These are phyloP conservation scores for Heterobasidion annosum DNA, from an alignment of 1,284 basidiomycete genomes.

Conservation along the genomic window DNA sequence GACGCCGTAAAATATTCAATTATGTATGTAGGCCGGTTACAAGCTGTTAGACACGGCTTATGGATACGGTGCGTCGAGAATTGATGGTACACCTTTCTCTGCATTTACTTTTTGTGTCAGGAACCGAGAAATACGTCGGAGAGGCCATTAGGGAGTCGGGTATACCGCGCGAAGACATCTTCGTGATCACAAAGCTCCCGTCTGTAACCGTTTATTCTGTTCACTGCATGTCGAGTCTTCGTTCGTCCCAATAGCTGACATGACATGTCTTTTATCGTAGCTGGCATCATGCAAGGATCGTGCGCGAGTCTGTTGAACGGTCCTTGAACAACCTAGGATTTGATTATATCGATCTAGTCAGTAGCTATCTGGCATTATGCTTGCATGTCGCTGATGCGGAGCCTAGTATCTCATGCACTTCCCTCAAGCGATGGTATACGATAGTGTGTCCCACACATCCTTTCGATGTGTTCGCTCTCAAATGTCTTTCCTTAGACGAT, in stretches of 20 bases:
- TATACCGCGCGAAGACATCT: slow-evolving; percentile 32
- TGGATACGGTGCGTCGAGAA: not conserved
- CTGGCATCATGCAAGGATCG: slow-evolving; percentile 16
- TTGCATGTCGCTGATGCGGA: not conserved
- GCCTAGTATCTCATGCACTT: slow-evolving; percentile 23
- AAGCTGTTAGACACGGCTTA: not conserved
- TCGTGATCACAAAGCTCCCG: slow-evolving; percentile 27
- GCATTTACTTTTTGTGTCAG: not conserved
- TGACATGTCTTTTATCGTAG: slow-evolving; percentile 6
- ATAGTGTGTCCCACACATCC: not conserved
- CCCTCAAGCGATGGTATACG: slow-evolving; percentile 16
- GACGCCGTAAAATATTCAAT: too few relatives aligned
- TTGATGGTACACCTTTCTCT: not conserved
- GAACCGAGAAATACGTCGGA: slow-evolving; percentile 31
- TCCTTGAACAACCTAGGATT: slow-evolving; percentile 19
- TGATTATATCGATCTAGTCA: slow-evolving; percentile 23
- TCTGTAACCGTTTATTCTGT: slow-evolving; percentile 2
- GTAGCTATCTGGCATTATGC: not conserved
- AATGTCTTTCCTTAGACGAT: not conserved
- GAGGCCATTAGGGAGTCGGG: slow-evolving; percentile 31
- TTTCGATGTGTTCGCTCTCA: not conserved
- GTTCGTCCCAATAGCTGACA: too few relatives aligned
- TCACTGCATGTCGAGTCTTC: not conserved
- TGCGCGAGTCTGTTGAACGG: slow-evolving; percentile 19
- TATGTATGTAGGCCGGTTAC: not conserved